Base-by-base conservation (phyloP, 768 basidiomycete genomes). In the Russula sp. region DNA sequence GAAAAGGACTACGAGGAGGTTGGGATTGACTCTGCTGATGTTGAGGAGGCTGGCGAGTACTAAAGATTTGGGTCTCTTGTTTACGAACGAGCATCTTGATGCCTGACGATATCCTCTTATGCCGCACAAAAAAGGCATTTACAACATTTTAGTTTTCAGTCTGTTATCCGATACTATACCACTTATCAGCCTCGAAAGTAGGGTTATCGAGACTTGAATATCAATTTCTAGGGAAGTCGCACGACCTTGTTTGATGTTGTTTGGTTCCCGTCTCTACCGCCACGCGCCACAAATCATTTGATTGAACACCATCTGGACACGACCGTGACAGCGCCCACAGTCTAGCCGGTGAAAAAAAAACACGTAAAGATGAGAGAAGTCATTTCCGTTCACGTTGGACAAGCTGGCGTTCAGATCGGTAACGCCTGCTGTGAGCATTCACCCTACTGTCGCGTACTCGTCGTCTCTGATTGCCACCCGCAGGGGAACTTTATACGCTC, bases 401-500 rank as follows among this genome's bases (percentile, higher is more conserved):
- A 99, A 80, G 96, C 96, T 74, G 93, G 93, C 80, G 86, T 92
- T 61, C 89, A 92, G 75, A 91, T 91, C 66, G 89, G 89, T 69
- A 98, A 97, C 76, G 93, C 96, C 68, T 98, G 93, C 80, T 96
- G 95, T 91, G 72, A 78, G 89, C 81, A 22, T 41, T 53, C 11
- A 13, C 29, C 32, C 10, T 14, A 6, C 65, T 58, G 58, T 34
- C 55, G 46, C 45, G 67, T 66, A 68, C 69, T 61, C 64, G 71
- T 64, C 67, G 65, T 60, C 35, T 45, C 43, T 18, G 22, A n/a
- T 50, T n/a, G 3, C 35, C 25, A 14, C 65, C 64, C 65, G 70
- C 71, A 93, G 90, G 91, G 95, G 95, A 97, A 76, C 85, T 98
- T 65, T 99, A 98, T 80, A 97, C 94, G 68, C 82, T 98, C 71